These are phyloP conservation scores for Aspergillus nomiae DNA, from an alignment of 2,329 filamentous ascomycete species.

Conservation along the genomic window DNA sequence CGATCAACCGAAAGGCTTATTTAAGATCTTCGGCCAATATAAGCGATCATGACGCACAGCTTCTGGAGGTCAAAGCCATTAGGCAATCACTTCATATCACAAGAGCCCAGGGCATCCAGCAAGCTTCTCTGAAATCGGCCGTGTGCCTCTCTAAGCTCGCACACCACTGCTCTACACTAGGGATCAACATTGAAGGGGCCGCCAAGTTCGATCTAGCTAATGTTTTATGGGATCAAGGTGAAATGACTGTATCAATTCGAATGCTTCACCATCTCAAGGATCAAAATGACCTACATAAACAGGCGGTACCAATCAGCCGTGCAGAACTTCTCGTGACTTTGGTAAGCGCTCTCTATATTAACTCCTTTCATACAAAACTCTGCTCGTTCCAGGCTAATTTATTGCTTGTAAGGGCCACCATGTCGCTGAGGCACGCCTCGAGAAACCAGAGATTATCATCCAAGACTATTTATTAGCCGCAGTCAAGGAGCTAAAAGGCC, in stretches of 20 bases:
- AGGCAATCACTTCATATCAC: slow-evolving; percentile 74
- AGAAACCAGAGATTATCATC: slow-evolving; percentile 89
- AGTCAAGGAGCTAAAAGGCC: slow-evolving; percentile 74
- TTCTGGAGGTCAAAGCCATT: slow-evolving; percentile 76
- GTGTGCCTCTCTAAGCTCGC: slow-evolving; percentile 80
- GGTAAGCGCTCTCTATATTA: slow-evolving; percentile 40
- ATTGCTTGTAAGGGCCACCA: slow-evolving; percentile 66
- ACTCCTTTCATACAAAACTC: background rate
- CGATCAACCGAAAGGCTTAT: slow-evolving; percentile 69
- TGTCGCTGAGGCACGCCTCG: slow-evolving; percentile 83
- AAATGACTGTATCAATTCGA: slow-evolving; percentile 83
- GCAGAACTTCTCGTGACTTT: slow-evolving; percentile 84
- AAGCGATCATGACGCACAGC: slow-evolving; percentile 63
- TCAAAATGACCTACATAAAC: slow-evolving; percentile 63
- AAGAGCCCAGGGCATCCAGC: slow-evolving; percentile 76
- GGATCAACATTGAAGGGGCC: slow-evolving; percentile 73
- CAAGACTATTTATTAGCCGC: slow-evolving; percentile 82
- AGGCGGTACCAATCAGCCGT: slow-evolving; percentile 71
- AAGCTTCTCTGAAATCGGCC: slow-evolving; percentile 84
- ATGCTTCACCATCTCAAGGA: slow-evolving; percentile 77
- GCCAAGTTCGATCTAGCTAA: slow-evolving; percentile 82
- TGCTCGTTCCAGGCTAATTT: background rate
- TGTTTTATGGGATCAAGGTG: slow-evolving; percentile 91
- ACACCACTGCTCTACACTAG: slow-evolving; percentile 67
- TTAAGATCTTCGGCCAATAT: slow-evolving; percentile 65